Base-by-base conservation (phyloP, 2,329 filamentous ascomycete genomes). In the Arthroderma sp. region DNA sequence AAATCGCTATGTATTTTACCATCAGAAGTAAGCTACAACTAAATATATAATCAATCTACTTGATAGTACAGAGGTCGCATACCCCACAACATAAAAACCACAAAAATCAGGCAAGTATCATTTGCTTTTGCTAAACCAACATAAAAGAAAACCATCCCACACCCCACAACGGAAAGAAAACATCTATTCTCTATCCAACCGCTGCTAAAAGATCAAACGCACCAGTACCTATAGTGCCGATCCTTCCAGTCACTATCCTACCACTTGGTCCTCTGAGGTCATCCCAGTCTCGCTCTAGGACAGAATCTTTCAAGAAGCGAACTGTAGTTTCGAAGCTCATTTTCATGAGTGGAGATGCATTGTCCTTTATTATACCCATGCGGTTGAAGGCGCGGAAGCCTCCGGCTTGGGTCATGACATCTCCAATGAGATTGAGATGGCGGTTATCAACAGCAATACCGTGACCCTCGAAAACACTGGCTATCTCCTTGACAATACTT, bases 301-400 rank as follows among this genome's bases (percentile, higher is more conserved):
- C 82, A 1, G 91, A 88, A 59, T 96, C 91, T 63, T 84, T 88
- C 57, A 98, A 72, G 71, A 95, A 95, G 1, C 83, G 82, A 34
- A 96, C 76, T 2, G 91, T 98, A 3, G 91, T 98, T 74, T 98
- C 91, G 68, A 96, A 98, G 63, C 86, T 94, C 89, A 96, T 96
- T 74, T 96, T 96, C 66, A 91, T 89, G 55, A 98, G 89, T 0
- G 91, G 87, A 53, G 82, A 88, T 29, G 89, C 82, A 57, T 86
- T 88, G 52, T 84, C 80, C 59, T 79, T 80, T 49, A 70, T 65
- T 36, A 98, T 71, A 1, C 89, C 91, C 59, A 85, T 93, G 40
- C 91, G 83, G 66, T 86, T 94, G 69, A 98, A 98, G 1, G 91
- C 82, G 40, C 80, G 83, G 68, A 93, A 98, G 1, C 78, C 80